Conservation (phyloP, 2,329 filamentous ascomycete species). For the Xylariaceae sp. region DNA sequence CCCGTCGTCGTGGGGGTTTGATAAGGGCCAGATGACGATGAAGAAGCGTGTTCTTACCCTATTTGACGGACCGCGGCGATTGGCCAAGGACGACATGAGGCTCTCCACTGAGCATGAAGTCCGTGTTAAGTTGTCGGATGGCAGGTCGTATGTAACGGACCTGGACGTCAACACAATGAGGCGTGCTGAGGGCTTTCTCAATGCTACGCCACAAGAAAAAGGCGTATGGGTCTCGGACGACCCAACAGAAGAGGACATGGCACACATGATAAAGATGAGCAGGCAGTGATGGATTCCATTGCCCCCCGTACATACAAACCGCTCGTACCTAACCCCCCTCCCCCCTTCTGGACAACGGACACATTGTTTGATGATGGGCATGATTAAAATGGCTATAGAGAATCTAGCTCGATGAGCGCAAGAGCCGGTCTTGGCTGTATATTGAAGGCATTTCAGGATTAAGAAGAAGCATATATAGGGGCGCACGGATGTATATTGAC, state of each 20-base stretch:
- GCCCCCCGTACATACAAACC: not conserved
- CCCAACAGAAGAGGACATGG: constrained; percentile 57
- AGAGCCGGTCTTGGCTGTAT: constrained; percentile 13
- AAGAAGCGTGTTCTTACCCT: constrained; percentile 95
- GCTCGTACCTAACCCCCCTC: not conserved
- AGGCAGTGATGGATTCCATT: constrained; percentile 26
- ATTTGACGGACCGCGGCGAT: constrained; percentile 79
- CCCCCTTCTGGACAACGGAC: not conserved
- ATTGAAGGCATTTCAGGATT: constrained; percentile 11
- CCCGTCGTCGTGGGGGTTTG: constrained; percentile 88
- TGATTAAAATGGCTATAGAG: constrained; percentile 21
- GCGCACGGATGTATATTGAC: constrained; percentile 10
- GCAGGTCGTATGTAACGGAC: constrained; percentile 82
- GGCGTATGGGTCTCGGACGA: constrained; percentile 78
- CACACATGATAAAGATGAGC: constrained; percentile 54
- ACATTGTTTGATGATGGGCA: constrained; percentile 16
- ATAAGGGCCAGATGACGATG: constrained; percentile 92
- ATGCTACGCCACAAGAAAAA: constrained; percentile 79
- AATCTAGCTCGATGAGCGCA: constrained; percentile 11
- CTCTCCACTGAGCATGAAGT: constrained; percentile 93
- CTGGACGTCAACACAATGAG: constrained; percentile 86
- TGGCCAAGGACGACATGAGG: constrained; percentile 99
- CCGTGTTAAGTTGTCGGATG: constrained; percentile 72
- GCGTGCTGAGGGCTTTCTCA: constrained; percentile 78
- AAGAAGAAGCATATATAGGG: constrained; percentile 17